These are phyloP conservation scores for Akanthomyces muscarius DNA, from an alignment of 2,329 filamentous ascomycete species.

Conservation along the genomic window DNA sequence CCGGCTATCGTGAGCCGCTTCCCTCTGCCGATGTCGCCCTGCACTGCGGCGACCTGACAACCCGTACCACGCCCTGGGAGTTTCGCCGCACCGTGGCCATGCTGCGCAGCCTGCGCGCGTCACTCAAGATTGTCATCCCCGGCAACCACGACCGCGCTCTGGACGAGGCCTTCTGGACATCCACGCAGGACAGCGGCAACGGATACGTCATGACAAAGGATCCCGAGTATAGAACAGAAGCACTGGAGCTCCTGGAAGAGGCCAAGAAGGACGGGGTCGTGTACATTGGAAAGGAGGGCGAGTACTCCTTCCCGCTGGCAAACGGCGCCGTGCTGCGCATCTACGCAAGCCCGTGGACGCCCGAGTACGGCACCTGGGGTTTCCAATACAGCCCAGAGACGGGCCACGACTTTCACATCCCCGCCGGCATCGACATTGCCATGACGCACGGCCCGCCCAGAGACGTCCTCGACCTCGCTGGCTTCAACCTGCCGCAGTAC, in stretches of 20 bases:
- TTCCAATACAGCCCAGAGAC: constrained; percentile 44
- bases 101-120: constrained; percentile 40
- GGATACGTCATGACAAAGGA: background rate
- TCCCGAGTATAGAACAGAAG: constrained; percentile 29
- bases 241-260: constrained; percentile 35
- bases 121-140: constrained; percentile 51
- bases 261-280: constrained; percentile 37
- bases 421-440: constrained; percentile 39
- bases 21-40: constrained; percentile 44
- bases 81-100: constrained; percentile 38
- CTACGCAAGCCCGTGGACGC: constrained; percentile 53
- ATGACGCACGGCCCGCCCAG: constrained; percentile 54
- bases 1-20: constrained; percentile 29
- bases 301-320: constrained; percentile 40
- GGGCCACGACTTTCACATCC: constrained; percentile 37
- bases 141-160: constrained; percentile 52
- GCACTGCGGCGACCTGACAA: constrained; percentile 51
- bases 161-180: constrained; percentile 27
- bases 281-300: constrained; percentile 48
- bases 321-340: constrained; percentile 48
- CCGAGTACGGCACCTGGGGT: constrained; percentile 41
- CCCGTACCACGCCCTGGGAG: constrained; percentile 38
- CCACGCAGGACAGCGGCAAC: background rate
- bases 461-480: constrained; percentile 46
- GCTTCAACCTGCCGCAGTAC: constrained; percentile 11